A percentile compares a stretch with the other conserved stretches of the same genome.
phyloP scores from a whole-genome alignment of 2,329 filamentous ascomycete genomes.

The Verticillium alfalfae region DNA sequence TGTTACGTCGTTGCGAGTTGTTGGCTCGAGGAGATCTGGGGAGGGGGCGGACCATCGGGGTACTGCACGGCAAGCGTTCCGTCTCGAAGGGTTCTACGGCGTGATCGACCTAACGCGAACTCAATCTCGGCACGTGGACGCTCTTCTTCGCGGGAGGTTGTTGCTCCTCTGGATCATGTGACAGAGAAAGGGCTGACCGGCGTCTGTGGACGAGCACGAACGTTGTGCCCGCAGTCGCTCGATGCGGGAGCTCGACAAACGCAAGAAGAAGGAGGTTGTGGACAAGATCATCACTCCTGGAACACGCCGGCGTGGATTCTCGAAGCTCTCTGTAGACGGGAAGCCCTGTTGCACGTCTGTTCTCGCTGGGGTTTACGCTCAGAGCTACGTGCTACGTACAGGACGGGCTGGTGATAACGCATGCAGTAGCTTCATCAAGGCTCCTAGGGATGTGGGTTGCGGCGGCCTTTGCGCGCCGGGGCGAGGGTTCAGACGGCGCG shows the following conservation, averaged over 20 bases:
- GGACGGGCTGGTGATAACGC: background rate
- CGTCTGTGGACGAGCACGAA: background rate
- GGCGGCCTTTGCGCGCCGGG: background rate
- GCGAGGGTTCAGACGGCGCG: background rate
- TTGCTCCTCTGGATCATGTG: background rate
- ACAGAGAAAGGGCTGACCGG: background rate
- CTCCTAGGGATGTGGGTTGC: background rate
- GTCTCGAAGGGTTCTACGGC: background rate
- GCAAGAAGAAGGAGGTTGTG: background rate
- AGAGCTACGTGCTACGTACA: background rate
- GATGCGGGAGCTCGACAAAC: background rate
- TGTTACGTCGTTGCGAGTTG: background rate
- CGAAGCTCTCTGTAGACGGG: background rate
- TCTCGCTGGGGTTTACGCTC: background rate
- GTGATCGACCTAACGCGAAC: background rate
- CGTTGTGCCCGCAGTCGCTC: background rate
- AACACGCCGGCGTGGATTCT: background rate
- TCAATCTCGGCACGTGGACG: background rate
- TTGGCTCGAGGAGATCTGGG: background rate
- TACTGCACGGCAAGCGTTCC: background rate
- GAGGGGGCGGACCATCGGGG: background rate
- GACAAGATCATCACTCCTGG: background rate
- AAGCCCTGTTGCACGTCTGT: no score
- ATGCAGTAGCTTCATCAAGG: background rate
- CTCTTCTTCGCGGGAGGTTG: background rate